Conservation (phyloP, 805 yeast species). For the Ogataea pini region DNA sequence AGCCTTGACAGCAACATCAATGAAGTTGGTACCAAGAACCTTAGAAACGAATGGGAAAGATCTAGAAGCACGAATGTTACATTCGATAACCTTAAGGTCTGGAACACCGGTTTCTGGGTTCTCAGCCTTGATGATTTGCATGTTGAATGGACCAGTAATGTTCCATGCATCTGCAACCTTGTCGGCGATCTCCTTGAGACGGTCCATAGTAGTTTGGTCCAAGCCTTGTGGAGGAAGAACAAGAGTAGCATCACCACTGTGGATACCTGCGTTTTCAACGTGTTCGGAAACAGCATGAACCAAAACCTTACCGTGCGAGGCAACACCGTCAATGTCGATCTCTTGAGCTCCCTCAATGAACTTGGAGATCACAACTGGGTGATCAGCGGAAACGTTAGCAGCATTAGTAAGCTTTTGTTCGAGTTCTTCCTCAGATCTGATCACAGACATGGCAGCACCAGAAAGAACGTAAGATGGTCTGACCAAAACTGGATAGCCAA, state of each 20-base stretch:
- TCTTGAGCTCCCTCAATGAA: constrained; percentile 95
- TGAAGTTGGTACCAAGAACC: constrained; percentile 92
- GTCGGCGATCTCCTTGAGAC: constrained; percentile 86
- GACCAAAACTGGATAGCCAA: constrained; percentile 92
- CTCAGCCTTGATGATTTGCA: constrained; percentile 89
- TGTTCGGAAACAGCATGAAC: constrained; percentile 98
- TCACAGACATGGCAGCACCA: constrained; percentile 99
- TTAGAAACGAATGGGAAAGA: constrained; percentile 99
- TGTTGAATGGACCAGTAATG: constrained; percentile 97
- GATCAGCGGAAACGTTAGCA: constrained; percentile 89
- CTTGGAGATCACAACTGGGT: constrained; percentile 96
- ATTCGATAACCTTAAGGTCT: constrained; percentile 92
- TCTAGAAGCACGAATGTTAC: constrained; percentile 97
- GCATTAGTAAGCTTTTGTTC: constrained; percentile 83
- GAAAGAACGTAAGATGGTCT: constrained; percentile 97
- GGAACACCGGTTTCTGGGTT: constrained; percentile 57
- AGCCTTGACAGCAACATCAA: constrained; percentile 91
- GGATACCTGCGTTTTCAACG: constrained; percentile 98
- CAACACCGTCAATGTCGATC: constrained; percentile 97
- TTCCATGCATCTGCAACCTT: constrained; percentile 94
- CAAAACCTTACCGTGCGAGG: constrained; percentile 79
- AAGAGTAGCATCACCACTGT: constrained; percentile 97
- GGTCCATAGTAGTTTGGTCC: constrained; percentile 60
- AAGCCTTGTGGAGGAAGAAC: constrained; percentile 88
- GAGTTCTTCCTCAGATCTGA: constrained; percentile 74